phyloP scores from a whole-genome alignment of 2,329 filamentous ascomycete species.

The Hortaea werneckii region DNA sequence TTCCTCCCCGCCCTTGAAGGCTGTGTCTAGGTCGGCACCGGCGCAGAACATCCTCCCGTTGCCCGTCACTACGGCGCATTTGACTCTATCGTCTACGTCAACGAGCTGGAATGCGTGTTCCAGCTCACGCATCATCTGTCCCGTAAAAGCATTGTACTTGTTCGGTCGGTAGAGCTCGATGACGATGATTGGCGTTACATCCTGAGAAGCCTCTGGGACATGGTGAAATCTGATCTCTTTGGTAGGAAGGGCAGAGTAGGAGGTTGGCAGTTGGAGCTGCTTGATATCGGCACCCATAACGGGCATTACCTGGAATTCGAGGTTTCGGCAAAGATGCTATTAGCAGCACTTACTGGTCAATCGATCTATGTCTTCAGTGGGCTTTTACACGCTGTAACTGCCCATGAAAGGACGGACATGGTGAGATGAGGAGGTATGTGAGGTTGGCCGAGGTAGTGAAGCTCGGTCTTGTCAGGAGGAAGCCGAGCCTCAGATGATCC shows the following conservation, averaged over 20 bases:
- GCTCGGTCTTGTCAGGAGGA: too few species aligned
- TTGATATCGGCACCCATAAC: constrained; percentile 2
- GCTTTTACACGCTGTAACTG: too few species aligned
- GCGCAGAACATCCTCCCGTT: constrained; percentile 44
- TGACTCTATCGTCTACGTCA: constrained; percentile 45
- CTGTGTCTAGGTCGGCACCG: constrained; percentile 46
- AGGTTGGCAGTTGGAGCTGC: constrained; percentile 18
- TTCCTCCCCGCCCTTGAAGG: constrained; percentile 37
- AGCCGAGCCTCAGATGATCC: too few species aligned
- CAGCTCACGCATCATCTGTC: constrained; percentile 52
- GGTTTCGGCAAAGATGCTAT: too few species aligned
- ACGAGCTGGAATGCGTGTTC: constrained; percentile 43
- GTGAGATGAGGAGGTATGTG: too few species aligned
- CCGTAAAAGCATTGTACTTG: constrained; percentile 61
- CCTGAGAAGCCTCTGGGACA: constrained; percentile 35
- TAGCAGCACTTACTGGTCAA: too few species aligned
- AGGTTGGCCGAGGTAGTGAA: too few species aligned
- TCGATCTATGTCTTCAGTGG: too few species aligned
- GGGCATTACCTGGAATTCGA: neutral
- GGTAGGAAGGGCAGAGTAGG: constrained; percentile 31
- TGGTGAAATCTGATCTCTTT: constrained; percentile 32
- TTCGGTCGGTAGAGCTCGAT: constrained; percentile 54
- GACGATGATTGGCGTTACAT: constrained; percentile 52
- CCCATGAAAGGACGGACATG: too few species aligned
- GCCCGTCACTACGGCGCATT: constrained; percentile 46